A percentile compares a stretch with the other conserved stretches of the same genome.
Conservation (phyloP, 345 rosid species). For the Schrenkiella parvula region DNA sequence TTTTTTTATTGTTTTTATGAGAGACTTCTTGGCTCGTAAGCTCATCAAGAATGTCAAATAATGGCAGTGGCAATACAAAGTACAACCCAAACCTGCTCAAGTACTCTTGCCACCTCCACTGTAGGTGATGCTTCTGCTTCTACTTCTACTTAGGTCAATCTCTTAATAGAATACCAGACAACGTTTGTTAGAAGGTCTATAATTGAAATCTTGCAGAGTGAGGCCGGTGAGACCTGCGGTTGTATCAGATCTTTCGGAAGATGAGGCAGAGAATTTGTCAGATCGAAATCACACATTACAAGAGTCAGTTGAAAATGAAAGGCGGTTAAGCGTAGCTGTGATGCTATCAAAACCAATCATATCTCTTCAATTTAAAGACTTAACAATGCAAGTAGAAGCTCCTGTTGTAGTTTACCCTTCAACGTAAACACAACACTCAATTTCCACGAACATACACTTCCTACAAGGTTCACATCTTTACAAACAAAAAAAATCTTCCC, state of each 20-base stretch:
- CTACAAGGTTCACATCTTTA: slow-evolving; percentile 32
- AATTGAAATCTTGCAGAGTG: slow-evolving; percentile 36
- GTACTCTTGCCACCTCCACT: slow-evolving; percentile 74
- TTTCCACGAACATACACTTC: slow-evolving; percentile 23
- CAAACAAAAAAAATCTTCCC: slow-evolving; percentile 9
- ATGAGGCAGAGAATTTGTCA: slow-evolving; percentile 26
- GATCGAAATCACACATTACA: not conserved
- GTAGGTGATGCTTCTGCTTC: slow-evolving; percentile 54
- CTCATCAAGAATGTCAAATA: slow-evolving; percentile 12
- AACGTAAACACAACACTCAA: slow-evolving; percentile 13
- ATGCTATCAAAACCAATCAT: slow-evolving; percentile 76
- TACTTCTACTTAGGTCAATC: not conserved
- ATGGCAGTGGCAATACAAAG: slow-evolving; percentile 75
- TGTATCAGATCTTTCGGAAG: slow-evolving; percentile 38
- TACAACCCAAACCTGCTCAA: slow-evolving; percentile 63
- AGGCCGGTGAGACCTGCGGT: slow-evolving; percentile 57
- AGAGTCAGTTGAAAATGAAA: slow-evolving; percentile 29
- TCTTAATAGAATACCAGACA: not conserved
- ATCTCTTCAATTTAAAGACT: slow-evolving; percentile 64
- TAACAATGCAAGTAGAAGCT: slow-evolving; percentile 84
- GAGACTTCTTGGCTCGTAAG: not conserved
- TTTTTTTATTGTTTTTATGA: not conserved
- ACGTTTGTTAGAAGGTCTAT: not conserved
- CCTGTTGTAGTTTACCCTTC: slow-evolving; percentile 46
- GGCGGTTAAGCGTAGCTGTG: slow-evolving; percentile 47